phyloP scores from a whole-genome alignment of 371 early-diverging fungal species.

The Parasitella parasitica region DNA sequence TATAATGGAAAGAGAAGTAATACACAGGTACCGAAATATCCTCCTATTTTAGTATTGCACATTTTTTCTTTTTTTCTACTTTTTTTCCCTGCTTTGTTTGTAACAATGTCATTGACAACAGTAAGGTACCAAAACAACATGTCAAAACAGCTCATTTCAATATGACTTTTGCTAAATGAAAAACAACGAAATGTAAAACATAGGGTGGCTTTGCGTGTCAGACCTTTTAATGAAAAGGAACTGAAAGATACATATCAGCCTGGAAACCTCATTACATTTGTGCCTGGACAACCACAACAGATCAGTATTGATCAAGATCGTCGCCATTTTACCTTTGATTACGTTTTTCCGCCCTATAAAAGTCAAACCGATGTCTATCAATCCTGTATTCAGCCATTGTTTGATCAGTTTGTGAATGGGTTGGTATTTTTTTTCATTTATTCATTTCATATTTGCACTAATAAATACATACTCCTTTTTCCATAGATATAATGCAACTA shows the following conservation, averaged over 20 bases:
- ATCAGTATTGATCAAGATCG: slow-evolving; percentile 53
- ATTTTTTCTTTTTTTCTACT: not conserved
- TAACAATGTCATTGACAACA: not conserved
- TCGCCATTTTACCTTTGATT: slow-evolving; percentile 83
- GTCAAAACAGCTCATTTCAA: not conserved
- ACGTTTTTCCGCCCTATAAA: slow-evolving; percentile 75
- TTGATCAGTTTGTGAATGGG: slow-evolving; percentile 86
- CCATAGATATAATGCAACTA: slow-evolving; percentile 23
- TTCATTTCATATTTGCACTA: not conserved
- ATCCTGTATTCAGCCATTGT: slow-evolving; percentile 66
- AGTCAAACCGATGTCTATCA: slow-evolving; percentile 74
- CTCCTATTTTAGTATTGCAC: not conserved
- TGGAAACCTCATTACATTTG: slow-evolving; percentile 28
- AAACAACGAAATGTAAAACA: not conserved
- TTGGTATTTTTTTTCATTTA: slow-evolving; percentile 27
- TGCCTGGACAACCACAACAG: slow-evolving; percentile 35
- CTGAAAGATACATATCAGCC: slow-evolving; percentile 30
- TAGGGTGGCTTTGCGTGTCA: slow-evolving; percentile 75
- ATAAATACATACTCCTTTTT: not conserved
- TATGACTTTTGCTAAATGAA: not conserved
- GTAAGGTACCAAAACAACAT: slow-evolving; percentile 3
- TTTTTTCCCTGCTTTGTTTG: not conserved
- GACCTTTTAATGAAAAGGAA: slow-evolving; percentile 72
- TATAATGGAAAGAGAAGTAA: not conserved
- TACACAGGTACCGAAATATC: not conserved